phyloP scores from a whole-genome alignment of 2,329 filamentous ascomycete genomes.

The Aspergillus ochraceoroseus region DNA sequence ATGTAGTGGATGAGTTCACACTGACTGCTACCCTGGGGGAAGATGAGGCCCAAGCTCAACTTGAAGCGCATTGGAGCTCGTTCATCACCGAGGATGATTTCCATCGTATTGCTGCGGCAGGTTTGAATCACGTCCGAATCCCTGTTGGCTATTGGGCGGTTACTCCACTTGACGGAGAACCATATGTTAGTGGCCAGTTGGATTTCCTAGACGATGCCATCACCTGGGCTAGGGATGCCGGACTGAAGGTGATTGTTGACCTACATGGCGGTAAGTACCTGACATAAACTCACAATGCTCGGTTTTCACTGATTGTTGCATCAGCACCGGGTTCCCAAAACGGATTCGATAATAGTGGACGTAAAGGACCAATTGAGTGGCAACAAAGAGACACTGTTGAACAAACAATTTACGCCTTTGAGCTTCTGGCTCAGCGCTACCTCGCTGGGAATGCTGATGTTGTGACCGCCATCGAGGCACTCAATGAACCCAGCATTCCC shows the following conservation, averaged over 20 bases:
- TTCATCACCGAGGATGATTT: constrained; percentile 57
- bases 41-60: constrained; percentile 43
- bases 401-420: constrained; percentile 51
- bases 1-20: constrained; percentile 56
- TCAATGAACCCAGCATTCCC: constrained; percentile 42
- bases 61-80: constrained; percentile 55
- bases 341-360: constrained; percentile 63
- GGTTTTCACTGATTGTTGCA: constrained; percentile 7
- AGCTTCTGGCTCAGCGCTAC: constrained; percentile 56
- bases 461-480: constrained; percentile 49
- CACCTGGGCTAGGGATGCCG: constrained; percentile 54
- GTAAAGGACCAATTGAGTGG: constrained; percentile 39
- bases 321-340: constrained; percentile 59
- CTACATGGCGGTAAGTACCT: constrained; percentile 57
- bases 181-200: constrained; percentile 60
- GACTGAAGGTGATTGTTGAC: constrained; percentile 63
- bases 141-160: constrained; percentile 64
- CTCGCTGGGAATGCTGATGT: constrained; percentile 52
- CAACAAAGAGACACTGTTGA: constrained; percentile 34
- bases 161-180: constrained; percentile 50
- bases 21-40: constrained; percentile 49
- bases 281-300: too few species aligned
- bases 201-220: constrained; percentile 55
- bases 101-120: constrained; percentile 50
- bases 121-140: constrained; percentile 61